phyloP scores from a whole-genome alignment of 306 rosid genomes.

The Canavalia gladiata region DNA sequence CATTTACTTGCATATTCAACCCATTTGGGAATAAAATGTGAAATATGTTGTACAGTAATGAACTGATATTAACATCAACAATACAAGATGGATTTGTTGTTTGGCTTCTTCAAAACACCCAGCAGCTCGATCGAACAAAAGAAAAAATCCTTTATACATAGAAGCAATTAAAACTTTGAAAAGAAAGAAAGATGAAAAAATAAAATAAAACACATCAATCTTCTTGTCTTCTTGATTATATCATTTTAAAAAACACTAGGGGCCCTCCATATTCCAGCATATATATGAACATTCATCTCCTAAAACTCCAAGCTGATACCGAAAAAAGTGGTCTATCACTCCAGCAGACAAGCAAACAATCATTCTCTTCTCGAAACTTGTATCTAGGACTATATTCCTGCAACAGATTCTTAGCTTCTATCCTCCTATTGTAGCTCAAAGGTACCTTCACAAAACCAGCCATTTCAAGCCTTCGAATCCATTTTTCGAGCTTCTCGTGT shows the following conservation, averaged over 20 bases:
- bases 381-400: conserved; percentile 64
- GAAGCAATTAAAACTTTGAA: conserved; percentile 37
- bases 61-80: conserved; percentile 37
- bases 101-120: conserved; percentile 26
- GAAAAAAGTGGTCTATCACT: conserved; percentile 71
- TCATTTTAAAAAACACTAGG: conserved; percentile 1
- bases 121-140: neutral
- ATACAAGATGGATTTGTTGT: conserved; percentile 32
- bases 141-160: conserved; percentile 45
- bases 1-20: neutral
- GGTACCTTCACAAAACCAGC: conserved; percentile 72
- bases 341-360: conserved; percentile 69
- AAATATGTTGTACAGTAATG: conserved; percentile 35
- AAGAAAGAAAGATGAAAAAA: conserved; percentile 23
- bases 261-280: conserved; percentile 1
- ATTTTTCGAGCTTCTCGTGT: conserved; percentile 81
- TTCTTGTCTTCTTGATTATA: conserved; percentile 22
- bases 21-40: neutral
- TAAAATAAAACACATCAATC: conserved; percentile 28
- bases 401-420: conserved; percentile 63
- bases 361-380: conserved; percentile 56
- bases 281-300: conserved; percentile 48
- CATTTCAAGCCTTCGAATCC: conserved; percentile 70
- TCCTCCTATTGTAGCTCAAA: conserved; percentile 63
- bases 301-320: conserved; percentile 74